phyloP scores from a whole-genome alignment of 805 yeast genomes.

The Teunomyces tritomae region DNA sequence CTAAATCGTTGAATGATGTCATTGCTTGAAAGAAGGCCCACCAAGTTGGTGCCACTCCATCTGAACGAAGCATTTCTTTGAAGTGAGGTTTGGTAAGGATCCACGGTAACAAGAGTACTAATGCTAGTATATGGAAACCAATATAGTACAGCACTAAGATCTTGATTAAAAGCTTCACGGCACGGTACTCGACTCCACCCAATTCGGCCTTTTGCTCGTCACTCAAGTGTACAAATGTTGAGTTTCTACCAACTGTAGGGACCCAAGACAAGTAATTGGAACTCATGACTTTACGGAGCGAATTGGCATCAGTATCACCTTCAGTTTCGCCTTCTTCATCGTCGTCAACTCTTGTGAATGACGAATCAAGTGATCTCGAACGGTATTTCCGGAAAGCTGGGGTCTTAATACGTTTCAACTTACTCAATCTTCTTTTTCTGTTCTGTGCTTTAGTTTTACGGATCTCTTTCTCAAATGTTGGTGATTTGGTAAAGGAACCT shows the following conservation, averaged over 20 bases:
- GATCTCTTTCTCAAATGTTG: constrained; percentile 47
- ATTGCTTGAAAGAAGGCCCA: constrained; percentile 88
- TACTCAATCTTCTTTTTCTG: constrained; percentile 4
- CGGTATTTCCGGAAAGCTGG: constrained; percentile 9
- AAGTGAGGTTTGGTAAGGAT: constrained; percentile 37
- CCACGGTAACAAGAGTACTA: constrained; percentile 62
- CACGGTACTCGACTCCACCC: constrained; percentile 96
- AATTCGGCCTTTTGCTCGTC: constrained; percentile 87
- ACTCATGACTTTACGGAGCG: constrained; percentile 36
- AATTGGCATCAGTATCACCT: constrained; percentile 9
- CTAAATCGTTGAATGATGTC: constrained; percentile 82
- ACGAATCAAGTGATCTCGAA: constrained; percentile 12
- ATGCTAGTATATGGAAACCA: constrained; percentile 66
- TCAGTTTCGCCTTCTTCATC: constrained; percentile 18
- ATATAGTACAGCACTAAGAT: constrained; percentile 66
- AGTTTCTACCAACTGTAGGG: constrained; percentile 91
- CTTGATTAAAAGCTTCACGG: constrained; percentile 71
- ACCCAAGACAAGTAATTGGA: constrained; percentile 80
- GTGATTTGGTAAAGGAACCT: constrained; percentile 28
- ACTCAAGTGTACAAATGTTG: constrained; percentile 79
- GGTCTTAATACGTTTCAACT: constrained; percentile 9
- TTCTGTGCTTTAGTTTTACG: constrained; percentile 1
- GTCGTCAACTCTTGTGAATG: constrained; percentile 6
- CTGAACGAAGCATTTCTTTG: constrained; percentile 39
- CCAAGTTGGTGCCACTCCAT: constrained; percentile 80